Evolutionary conservation across 345 rosid species (phyloP).

Genomic region (Conringia planisiliqua): DNA sequence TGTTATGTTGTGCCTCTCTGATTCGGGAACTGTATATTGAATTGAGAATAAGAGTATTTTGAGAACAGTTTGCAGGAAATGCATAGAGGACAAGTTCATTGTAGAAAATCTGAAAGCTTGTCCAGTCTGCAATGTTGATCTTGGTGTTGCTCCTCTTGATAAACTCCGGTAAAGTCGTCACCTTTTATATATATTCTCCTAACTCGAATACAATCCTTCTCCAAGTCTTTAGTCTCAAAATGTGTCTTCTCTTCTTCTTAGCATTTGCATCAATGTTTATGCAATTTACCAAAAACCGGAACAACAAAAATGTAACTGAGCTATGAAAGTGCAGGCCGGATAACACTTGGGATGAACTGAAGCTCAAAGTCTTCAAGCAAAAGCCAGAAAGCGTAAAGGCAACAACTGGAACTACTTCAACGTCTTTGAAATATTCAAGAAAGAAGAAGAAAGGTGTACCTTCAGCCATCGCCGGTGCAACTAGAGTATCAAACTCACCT

Average conservation of each 20-base stretch:
- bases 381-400: not conserved
- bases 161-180: conserved; percentile 17
- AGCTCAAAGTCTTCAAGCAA: not conserved
- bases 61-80: conserved; percentile 20
- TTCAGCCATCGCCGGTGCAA: not conserved
- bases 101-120: conserved; percentile 10
- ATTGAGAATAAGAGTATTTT: not conserved
- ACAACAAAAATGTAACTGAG: not conserved
- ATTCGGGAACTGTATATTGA: not conserved
- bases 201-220: not conserved
- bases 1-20: conserved; percentile 1
- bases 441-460: not conserved
- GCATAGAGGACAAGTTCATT: conserved; percentile 10
- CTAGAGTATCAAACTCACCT: not conserved
- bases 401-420: not conserved
- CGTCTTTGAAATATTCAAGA: not conserved
- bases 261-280: not conserved
- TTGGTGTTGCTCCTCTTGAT: conserved; percentile 17
- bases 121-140: conserved; percentile 26
- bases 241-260: not conserved
- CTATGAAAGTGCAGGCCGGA: conserved; percentile 20
- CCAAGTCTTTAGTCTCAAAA: not conserved
- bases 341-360: not conserved
- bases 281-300: not conserved
- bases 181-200: not conserved